A percentile compares a stretch with the other conserved stretches of the same genome.
phyloP scores from a whole-genome alignment of 1,139 yeast genomes.

The Pneumocystis jirovecii region DNA sequence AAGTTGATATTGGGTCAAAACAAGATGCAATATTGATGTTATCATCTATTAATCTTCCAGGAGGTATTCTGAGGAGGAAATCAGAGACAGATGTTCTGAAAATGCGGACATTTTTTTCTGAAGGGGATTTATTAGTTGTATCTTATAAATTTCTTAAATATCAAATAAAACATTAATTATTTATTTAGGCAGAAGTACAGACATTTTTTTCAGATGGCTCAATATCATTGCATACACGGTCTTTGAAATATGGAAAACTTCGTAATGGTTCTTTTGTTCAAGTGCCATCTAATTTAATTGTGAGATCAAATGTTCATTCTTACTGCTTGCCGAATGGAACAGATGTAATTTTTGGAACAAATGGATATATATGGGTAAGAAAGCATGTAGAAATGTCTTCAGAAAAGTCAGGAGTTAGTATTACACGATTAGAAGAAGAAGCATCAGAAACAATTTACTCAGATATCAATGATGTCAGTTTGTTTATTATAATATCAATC shows the following conservation, averaged over 20 bases:
- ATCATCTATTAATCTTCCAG: conserved; percentile 93
- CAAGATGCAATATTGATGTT: conserved; percentile 85
- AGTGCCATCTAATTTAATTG: conserved; percentile 68
- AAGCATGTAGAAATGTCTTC: conserved; percentile 40
- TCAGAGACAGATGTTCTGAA: conserved; percentile 91
- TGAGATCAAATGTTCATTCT: conserved; percentile 75
- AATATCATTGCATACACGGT: conserved; percentile 88
- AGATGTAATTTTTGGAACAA: conserved; percentile 78
- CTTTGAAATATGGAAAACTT: conserved; percentile 84
- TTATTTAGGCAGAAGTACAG: conserved; percentile 65
- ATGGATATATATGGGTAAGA: conserved; percentile 86
- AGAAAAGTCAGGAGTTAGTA: conserved; percentile 22
- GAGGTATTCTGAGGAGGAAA: conserved; percentile 87
- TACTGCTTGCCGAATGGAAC: conserved; percentile 83
- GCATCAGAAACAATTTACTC: conserved; percentile 92
- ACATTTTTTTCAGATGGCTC: conserved; percentile 77
- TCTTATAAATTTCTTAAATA: not conserved
- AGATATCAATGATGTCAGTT: conserved; percentile 54
- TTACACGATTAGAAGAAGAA: conserved; percentile 83
- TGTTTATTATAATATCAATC: not conserved
- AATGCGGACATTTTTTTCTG: conserved; percentile 86
- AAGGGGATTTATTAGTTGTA: conserved; percentile 77
- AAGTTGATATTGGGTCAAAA: conserved; percentile 85
- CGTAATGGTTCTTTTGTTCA: conserved; percentile 74
- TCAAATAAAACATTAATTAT: not conserved